Conservation (phyloP, 176 grass and related monocot genomes). For the Zea mays region Zm-B73-REFERENCE-NAM-5.0 NC_050103.1:65069501-65070000, state of each 20-base stretch:
- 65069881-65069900: conserved; percentile 11
- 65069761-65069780: background rate
- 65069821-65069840: background rate
- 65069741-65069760: background rate
- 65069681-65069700: background rate
- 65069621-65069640: conserved; percentile 21
- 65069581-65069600: conserved; percentile 46
- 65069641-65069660: conserved; percentile 41
- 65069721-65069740: conserved; percentile 2
- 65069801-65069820: background rate
- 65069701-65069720: background rate
- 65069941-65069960: conserved; percentile 31
- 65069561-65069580: conserved; percentile 38
- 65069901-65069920: conserved; percentile 48
- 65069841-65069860: background rate
- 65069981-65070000: background rate
- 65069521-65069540: conserved; percentile 36
- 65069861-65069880: background rate
- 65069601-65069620: conserved; percentile 37
- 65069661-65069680: background rate
- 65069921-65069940: conserved; percentile 54
- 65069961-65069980: conserved; percentile 34
- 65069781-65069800: background rate
- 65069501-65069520: conserved; percentile 26
- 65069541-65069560: conserved; percentile 12